A percentile compares a stretch with the other conserved stretches of the same genome.
phyloP scores from a whole-genome alignment of 495 filamentous ascomycete species.

The Oidiodendron maius region DNA sequence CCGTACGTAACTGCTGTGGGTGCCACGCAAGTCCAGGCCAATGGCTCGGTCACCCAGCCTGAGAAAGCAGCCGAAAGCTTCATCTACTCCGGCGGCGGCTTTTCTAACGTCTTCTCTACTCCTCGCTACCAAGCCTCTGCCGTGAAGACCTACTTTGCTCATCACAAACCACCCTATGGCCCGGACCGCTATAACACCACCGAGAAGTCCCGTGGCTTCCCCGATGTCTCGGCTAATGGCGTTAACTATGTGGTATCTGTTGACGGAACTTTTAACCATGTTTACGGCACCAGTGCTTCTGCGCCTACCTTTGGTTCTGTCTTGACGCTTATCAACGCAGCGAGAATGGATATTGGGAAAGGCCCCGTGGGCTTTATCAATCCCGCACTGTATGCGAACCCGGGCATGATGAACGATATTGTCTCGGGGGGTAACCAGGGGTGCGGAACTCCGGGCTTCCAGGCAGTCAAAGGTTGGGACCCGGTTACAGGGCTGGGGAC shows the following conservation, averaged over 20 bases:
- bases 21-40: conserved; percentile 28
- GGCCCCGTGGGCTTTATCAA: conserved; percentile 57
- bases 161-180: conserved; percentile 17
- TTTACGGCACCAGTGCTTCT: conserved; percentile 43
- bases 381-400: conserved; percentile 50
- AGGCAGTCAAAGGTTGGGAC: conserved; percentile 37
- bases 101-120: conserved; percentile 37
- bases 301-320: conserved; percentile 36
- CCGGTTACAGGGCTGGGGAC: conserved; percentile 50
- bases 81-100: conserved; percentile 41
- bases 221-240: conserved; percentile 58
- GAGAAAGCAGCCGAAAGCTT: conserved; percentile 17
- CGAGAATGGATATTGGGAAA: conserved; percentile 48
- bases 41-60: conserved; percentile 13
- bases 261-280: conserved; percentile 30
- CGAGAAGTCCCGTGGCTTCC: conserved; percentile 47
- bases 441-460: conserved; percentile 45
- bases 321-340: conserved; percentile 57
- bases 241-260: conserved; percentile 49
- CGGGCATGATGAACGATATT: conserved; percentile 43
- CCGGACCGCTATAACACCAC: conserved; percentile 22
- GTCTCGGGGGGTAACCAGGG: conserved; percentile 40
- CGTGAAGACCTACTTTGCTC: conserved; percentile 11
- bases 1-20: conserved; percentile 43
- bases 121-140: conserved; percentile 14